Conservation (phyloP, 78 protist species). For the Dictyostelium citrinum region DNA sequence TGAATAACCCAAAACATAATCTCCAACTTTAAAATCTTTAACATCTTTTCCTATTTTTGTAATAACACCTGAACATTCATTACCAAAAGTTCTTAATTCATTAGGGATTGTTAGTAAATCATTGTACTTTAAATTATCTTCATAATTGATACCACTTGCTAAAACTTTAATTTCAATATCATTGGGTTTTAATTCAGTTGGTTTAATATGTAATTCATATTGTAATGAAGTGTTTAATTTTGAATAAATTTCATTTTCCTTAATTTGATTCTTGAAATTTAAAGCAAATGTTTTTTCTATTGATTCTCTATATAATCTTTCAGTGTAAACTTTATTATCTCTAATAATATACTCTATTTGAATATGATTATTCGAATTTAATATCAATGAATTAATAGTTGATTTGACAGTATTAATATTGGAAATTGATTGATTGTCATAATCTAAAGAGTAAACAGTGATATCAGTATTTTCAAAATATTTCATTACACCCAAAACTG, state of each 20-base stretch:
- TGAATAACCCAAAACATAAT: not conserved
- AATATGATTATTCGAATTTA: not conserved
- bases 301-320: not conserved
- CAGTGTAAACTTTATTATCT: not conserved
- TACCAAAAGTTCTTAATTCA: not conserved
- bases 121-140: not conserved
- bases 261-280: not conserved
- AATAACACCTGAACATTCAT: not conserved
- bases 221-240: not conserved
- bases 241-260: not conserved
- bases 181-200: not conserved
- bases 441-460: not conserved
- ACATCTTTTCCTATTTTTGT: not conserved
- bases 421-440: not conserved
- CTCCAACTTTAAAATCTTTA: conserved; percentile 2
- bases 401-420: not conserved
- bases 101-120: not conserved
- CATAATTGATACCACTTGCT: not conserved
- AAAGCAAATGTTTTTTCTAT: not conserved
- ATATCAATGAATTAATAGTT: not conserved
- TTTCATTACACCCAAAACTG: not conserved
- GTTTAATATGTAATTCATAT: not conserved
- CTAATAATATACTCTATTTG: not conserved
- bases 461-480: not conserved
- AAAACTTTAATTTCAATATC: not conserved